Evolutionary conservation across 164 flowering plant species (phyloP).

Genomic region (Brasenia schreberi): DNA sequence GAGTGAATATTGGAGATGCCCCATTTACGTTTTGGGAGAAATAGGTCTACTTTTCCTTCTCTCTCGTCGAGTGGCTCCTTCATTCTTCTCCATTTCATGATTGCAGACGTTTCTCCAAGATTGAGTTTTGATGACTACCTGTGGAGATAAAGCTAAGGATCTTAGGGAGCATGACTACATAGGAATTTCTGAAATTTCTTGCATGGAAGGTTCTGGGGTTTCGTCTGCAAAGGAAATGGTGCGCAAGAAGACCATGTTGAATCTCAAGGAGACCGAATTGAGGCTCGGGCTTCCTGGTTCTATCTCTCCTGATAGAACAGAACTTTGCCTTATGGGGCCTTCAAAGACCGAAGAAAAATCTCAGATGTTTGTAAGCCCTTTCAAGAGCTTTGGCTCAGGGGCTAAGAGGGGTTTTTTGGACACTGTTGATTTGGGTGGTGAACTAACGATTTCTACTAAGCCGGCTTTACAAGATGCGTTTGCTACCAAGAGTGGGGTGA

Average conservation of each 20-base stretch:
- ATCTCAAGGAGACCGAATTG: conserved; percentile 53
- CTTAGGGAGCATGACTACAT: conserved; percentile 2
- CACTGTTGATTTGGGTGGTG: conserved; percentile 19
- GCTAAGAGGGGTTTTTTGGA: conserved; percentile 69
- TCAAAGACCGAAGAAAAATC: conserved; percentile 9
- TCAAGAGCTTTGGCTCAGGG: conserved; percentile 40
- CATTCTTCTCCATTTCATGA: not conserved
- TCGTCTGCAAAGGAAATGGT: conserved; percentile 9
- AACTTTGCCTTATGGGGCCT: conserved; percentile 1
- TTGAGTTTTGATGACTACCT: not conserved
- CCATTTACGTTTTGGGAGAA: not conserved
- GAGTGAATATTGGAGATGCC: not conserved
- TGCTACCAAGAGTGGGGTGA: not conserved
- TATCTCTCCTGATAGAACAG: conserved; percentile 46
- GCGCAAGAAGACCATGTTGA: not conserved
- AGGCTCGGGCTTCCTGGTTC: conserved; percentile 92
- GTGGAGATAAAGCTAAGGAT: not conserved
- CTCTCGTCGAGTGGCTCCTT: not conserved
- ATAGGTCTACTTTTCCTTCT: not conserved
- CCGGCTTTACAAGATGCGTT: not conserved
- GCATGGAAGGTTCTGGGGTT: conserved; percentile 39
- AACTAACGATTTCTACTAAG: conserved; percentile 7
- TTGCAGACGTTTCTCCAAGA: not conserved
- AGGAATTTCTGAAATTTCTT: conserved; percentile 25
- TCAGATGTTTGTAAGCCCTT: conserved; percentile 8